Base-by-base conservation (phyloP, 805 yeast species). In the Barnettozyma pratensis region DNA sequence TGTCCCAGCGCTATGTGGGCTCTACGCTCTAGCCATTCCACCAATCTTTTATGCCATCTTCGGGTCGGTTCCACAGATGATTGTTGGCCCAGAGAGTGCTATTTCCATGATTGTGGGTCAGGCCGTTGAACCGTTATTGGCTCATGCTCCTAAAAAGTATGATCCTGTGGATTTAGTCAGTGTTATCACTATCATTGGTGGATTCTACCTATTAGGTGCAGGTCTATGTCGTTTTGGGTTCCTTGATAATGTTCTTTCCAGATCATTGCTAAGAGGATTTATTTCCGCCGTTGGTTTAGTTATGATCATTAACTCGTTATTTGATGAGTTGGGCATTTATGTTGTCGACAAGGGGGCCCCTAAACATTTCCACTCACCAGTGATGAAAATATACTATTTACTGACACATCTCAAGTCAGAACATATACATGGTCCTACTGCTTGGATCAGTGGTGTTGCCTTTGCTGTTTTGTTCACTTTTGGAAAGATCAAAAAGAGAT, bases 11-110 rank as follows among this genome's bases (percentile, higher is more conserved):
- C 65, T 85, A 3, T 80, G 85, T 54, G 97, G 97, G 0, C 70
- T 91, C 7, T 77, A 83, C 54, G 87, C 90, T 0, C 73, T 89
- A 42, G 82, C 87, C 1, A 71, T 86, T 4, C 88, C 94, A 0
- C 95, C 96, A 0, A 67, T 85, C n/a, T 68, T 87, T 7, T 90
- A 90, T 62, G 75, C 88, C 6, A 51, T 89, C 4, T 72, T 89
- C 50, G 97, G 97, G 0, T 79, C 94, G 0, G 95, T 89, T 1
- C 96, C 96, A 0, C 84, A 83, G 50, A 80, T 90, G 85, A 81
- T 89, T 37, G 95, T 90, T 19, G 96, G 96, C 0, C 96, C 97
- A 1, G 95, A 90, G 64, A 91, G 92, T 19, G 91, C 96, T 0
- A 81, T 88, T 7, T 87, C 95, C 0, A 71, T 91, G 57, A 81